Percentiles rank a stretch among this genome's conserved stretches.
Conservation (phyloP, 2,329 filamentous ascomycete species). For the Colletotrichum gloeosporioides region DNA sequence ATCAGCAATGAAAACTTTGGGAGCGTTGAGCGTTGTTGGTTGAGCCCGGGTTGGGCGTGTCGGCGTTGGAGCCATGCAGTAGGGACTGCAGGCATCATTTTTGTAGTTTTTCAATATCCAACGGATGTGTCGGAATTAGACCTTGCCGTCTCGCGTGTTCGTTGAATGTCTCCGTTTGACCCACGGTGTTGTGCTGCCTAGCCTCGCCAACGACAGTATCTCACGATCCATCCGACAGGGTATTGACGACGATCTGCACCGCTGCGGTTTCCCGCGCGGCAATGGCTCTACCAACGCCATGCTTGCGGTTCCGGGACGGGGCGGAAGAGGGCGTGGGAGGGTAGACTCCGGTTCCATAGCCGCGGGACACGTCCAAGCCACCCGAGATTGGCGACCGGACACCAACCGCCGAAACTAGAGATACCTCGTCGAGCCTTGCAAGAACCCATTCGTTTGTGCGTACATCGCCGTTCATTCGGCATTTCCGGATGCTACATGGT, state of each 20-base stretch:
- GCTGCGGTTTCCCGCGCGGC: not conserved
- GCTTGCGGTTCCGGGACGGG: not conserved
- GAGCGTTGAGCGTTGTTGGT: slow-evolving; percentile 19
- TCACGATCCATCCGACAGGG: not conserved
- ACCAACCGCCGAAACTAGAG: not conserved
- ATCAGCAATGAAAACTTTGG: slow-evolving; percentile 19
- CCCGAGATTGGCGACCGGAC: not conserved
- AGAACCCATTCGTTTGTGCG: not conserved
- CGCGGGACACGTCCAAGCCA: not conserved
- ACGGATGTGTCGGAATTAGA: slow-evolving; percentile 6
- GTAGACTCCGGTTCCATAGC: not conserved
- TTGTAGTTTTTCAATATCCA: slow-evolving; percentile 20
- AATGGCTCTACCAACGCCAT: not conserved
- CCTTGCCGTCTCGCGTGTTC: not conserved
- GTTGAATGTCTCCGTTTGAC: not conserved
- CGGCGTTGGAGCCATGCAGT: slow-evolving; percentile 17
- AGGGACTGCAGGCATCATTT: slow-evolving; percentile 14
- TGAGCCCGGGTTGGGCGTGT: slow-evolving; percentile 6
- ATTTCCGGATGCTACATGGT: not conserved
- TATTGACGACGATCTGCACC: not conserved
- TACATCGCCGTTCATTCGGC: not conserved
- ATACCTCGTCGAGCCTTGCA: not conserved
- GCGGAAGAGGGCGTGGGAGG: not conserved
- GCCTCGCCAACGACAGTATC: not conserved
- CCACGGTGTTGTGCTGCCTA: not conserved